A percentile compares a stretch with the other conserved stretches of the same genome.
These are phyloP conservation scores for Closterium sp. DNA, from an alignment of 139 green algal genomes.

Conservation along the genomic window DNA sequence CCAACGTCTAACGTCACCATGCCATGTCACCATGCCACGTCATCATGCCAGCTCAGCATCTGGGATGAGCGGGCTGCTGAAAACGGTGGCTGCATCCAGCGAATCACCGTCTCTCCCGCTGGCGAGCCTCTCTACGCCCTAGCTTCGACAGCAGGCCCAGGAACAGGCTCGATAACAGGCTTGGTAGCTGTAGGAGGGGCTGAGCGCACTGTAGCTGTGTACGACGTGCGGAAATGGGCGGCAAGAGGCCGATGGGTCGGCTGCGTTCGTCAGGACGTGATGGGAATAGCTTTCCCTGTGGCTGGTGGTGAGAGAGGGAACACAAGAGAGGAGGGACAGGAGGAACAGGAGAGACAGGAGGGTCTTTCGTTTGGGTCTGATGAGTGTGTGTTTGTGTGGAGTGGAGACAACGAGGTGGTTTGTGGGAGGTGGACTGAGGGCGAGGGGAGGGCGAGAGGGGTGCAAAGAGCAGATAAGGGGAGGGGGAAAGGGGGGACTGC, in stretches of 20 bases:
- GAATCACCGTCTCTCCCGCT: not conserved
- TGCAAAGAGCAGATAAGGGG: not conserved
- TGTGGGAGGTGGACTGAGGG: not conserved
- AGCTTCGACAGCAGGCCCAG: not conserved
- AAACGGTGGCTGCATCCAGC: conserved; percentile 2
- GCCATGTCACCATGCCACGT: no score
- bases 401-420: not conserved
- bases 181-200: not conserved
- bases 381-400: not conserved
- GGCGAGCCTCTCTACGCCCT: not conserved
- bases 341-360: no score
- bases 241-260: not conserved
- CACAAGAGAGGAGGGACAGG: not conserved
- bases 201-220: not conserved
- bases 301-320: not conserved
- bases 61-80: not conserved
- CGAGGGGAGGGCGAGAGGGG: not conserved
- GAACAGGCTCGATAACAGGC: not conserved
- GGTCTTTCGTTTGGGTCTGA: not conserved
- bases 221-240: not conserved
- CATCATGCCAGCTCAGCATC: not conserved
- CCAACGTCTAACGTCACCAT: not conserved
- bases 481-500: not conserved
- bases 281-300: not conserved
- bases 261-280: not conserved